These are phyloP conservation scores for Coniferiporia sulphurascens DNA, from an alignment of 1,284 basidiomycete genomes.

Conservation along the genomic window DNA sequence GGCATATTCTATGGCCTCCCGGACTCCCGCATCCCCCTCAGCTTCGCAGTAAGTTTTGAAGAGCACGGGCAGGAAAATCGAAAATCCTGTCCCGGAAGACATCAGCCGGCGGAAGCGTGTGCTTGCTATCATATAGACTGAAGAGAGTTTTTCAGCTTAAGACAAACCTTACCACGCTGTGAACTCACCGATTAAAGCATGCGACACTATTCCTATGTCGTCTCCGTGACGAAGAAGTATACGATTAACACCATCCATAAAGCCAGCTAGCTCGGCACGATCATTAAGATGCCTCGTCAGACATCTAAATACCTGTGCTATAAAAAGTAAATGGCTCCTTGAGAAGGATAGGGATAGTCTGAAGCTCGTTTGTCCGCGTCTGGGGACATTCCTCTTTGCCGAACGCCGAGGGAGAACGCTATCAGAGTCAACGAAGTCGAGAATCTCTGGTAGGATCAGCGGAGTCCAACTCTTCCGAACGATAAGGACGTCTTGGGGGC, in stretches of 20 bases:
- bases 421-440: conserved; percentile 40
- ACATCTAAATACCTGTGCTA: conserved; percentile 67
- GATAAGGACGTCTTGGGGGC: conserved; percentile 65
- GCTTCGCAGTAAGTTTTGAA: conserved; percentile 64
- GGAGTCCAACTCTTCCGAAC: conserved; percentile 66
- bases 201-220: conserved; percentile 67
- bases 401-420: conserved; percentile 3
- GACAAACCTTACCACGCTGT: neutral
- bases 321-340: conserved; percentile 64
- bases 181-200: conserved; percentile 62
- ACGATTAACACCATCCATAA: conserved; percentile 65
- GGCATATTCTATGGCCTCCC: conserved; percentile 68
- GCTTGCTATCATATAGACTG: conserved; percentile 60
- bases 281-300: conserved; percentile 77
- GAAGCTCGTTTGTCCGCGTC: conserved; percentile 12
- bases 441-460: conserved; percentile 50
- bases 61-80: conserved; percentile 65
- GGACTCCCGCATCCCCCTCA: conserved; percentile 49
- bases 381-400: neutral
- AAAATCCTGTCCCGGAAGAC: conserved; percentile 65
- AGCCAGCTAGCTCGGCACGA: conserved; percentile 61
- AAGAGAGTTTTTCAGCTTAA: neutral
- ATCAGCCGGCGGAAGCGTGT: conserved; percentile 76
- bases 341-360: conserved; percentile 51
- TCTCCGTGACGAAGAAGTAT: conserved; percentile 64